Percentiles rank a stretch among this genome's conserved stretches.
phyloP scores from a whole-genome alignment of 306 rosid genomes.

The Hylodesmum podocarpum region DNA sequence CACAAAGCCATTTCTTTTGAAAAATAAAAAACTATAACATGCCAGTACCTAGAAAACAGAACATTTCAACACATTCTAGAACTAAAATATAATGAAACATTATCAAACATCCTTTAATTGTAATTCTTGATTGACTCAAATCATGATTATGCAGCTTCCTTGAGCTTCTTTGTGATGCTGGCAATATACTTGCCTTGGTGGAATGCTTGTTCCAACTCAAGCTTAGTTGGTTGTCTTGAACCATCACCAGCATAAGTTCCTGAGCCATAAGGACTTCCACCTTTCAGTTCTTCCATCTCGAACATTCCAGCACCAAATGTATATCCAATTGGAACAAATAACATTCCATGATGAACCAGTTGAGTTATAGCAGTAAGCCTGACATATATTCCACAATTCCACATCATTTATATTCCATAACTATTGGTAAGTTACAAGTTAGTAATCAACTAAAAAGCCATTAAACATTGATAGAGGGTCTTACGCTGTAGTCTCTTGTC shows the following conservation, averaged over 20 bases:
- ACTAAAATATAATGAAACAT: constrained; percentile 18
- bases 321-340: constrained; percentile 79
- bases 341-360: constrained; percentile 80
- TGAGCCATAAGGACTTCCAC: constrained; percentile 88
- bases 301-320: constrained; percentile 89
- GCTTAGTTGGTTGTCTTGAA: constrained; percentile 67
- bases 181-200: constrained; percentile 78
- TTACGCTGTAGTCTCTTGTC: constrained; percentile 88
- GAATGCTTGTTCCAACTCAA: constrained; percentile 77
- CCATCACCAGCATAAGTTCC: constrained; percentile 83
- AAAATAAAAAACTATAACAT: neutral
- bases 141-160: constrained; percentile 55
- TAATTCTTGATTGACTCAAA: neutral
- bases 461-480: constrained; percentile 30
- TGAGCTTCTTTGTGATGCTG: constrained; percentile 76
- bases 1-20: neutral
- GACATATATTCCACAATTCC: neutral
- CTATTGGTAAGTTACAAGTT: neutral
- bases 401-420: neutral
- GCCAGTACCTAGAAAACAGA: constrained; percentile 29
- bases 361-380: constrained; percentile 86
- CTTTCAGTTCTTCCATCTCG: constrained; percentile 70
- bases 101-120: neutral
- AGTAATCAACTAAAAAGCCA: too few relatives aligned
- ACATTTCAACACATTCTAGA: constrained; percentile 21